Base-by-base conservation (phyloP, 2,329 filamentous ascomycete genomes). In the Clathrospora elynae region DNA sequence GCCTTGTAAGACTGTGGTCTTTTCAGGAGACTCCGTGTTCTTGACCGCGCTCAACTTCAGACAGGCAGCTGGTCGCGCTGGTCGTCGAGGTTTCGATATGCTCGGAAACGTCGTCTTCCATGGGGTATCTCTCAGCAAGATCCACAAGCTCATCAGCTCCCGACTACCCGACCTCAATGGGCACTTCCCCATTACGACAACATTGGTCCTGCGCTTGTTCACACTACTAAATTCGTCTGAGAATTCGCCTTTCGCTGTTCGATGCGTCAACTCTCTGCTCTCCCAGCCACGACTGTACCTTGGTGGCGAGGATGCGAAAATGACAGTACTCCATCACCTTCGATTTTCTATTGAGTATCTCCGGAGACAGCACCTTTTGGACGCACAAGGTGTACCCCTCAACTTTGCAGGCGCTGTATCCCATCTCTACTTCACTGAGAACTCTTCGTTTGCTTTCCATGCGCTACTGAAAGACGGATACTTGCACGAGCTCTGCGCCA, bases 261-360 rank as follows among this genome's bases (percentile, higher is more conserved):
- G 78, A 10, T 80, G 82, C 1, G 77, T 90, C 42, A 80, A 85
- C 37, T 81, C 85, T 0, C 68, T 92, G 2, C 72, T 91, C 0
- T 86, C 85, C 0, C 84, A 89, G 55, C 83, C 83, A 3, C 77
- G 84, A 19, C 68, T 91, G 5, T 89, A 85, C 50, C 75, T 91
- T 2, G 87, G 87, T 30, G 86, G 87, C 0, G 75, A 82, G 2
- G 81, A 83, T 28, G 82, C 83, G 35, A 84, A 83, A 57, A 80
- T 85, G 63, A 81, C 86, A 2, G 82, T 90, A 1, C 77, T 87
- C 36, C 87, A 92, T 62, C 87, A 91, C 59, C 68, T 92, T 5
- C 80, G 88, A 3, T 92, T 92, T 66, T 90, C 87, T 0, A 87
- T 92, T 30, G 87, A 92, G 52, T 92, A 90, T 55, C 75, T 92